Conservation (phyloP, 2,329 filamentous ascomycete species). For the Parascedosporium putredinis region DNA sequence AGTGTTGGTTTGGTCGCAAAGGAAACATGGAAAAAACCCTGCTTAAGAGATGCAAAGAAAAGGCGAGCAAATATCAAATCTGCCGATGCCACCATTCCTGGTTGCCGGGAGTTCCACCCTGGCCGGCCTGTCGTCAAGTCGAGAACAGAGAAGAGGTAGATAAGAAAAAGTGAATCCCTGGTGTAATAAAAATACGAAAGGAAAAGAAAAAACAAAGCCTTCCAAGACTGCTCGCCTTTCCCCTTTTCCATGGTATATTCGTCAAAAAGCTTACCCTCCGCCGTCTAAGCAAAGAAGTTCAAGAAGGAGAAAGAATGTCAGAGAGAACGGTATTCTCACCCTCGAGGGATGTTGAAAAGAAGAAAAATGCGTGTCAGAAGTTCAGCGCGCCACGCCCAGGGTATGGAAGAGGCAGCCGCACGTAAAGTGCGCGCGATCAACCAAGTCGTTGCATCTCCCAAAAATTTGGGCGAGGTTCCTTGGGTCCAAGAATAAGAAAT, state of each 20-base stretch:
- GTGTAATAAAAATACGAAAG: too few species aligned
- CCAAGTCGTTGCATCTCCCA: too few species aligned
- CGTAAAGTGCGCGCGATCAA: too few species aligned
- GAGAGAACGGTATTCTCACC: too few species aligned
- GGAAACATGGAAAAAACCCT: not conserved
- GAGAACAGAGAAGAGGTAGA: too few species aligned
- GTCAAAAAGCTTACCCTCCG: slow-evolving; percentile 1
- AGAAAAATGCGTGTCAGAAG: too few species aligned
- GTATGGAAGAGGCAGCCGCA: too few species aligned
- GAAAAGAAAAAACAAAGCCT: not conserved
- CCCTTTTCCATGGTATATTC: slow-evolving; percentile 6
- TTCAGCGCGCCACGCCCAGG: too few species aligned
- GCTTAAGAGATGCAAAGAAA: slow-evolving; percentile 6
- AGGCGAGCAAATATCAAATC: slow-evolving; percentile 7
- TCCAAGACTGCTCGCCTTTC: not conserved
- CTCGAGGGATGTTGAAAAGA: too few species aligned
- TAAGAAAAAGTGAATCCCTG: too few species aligned
- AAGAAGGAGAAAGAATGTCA: not conserved
- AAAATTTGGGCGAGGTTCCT: too few species aligned
- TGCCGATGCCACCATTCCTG: slow-evolving; percentile 7
- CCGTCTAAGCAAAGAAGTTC: slow-evolving; percentile 1
- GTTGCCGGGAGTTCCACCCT: slow-evolving; percentile 6
- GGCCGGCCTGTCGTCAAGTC: slow-evolving; percentile 2
- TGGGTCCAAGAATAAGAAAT: not conserved
- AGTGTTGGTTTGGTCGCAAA: not conserved